Conservation (phyloP, 106 monocot genomes). For the Cymbidium sinense region DNA sequence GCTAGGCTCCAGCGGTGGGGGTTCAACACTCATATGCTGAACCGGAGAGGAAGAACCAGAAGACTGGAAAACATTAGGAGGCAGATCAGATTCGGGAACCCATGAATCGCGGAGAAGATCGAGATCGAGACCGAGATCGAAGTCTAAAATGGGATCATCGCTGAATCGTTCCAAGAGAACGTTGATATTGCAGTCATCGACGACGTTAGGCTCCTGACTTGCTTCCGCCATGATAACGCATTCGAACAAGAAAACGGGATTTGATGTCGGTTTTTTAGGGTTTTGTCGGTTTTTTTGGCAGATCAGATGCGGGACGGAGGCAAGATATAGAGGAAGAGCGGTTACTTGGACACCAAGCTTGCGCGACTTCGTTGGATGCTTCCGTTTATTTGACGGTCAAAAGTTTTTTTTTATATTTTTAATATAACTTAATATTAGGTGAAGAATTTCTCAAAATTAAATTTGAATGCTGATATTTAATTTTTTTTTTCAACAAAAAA, state of each 20-base stretch:
- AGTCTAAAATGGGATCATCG: conserved; percentile 1
- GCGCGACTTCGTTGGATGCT: too few relatives aligned
- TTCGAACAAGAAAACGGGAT: background rate
- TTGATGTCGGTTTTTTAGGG: background rate
- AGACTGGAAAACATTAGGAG: background rate
- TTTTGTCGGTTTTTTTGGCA: background rate
- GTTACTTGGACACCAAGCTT: background rate
- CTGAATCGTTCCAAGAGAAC: conserved; percentile 7
- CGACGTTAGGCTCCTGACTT: background rate
- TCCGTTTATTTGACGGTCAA: too few relatives aligned
- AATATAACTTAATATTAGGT: too few relatives aligned
- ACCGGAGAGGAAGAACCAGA: background rate
- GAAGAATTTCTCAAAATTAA: too few relatives aligned
- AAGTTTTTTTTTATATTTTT: too few relatives aligned
- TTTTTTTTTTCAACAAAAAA: too few relatives aligned
- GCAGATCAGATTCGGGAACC: background rate
- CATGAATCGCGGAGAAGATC: background rate
- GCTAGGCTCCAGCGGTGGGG: background rate
- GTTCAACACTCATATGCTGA: background rate
- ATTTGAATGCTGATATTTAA: too few relatives aligned
- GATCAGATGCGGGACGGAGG: background rate
- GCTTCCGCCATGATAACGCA: background rate
- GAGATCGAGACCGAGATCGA: conserved; percentile 5
- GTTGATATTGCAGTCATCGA: conserved; percentile 7
- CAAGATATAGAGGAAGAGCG: background rate